These are phyloP conservation scores for Alisma plantagoaquatica DNA, from an alignment of 106 monocot species.

Conservation along the genomic window DNA sequence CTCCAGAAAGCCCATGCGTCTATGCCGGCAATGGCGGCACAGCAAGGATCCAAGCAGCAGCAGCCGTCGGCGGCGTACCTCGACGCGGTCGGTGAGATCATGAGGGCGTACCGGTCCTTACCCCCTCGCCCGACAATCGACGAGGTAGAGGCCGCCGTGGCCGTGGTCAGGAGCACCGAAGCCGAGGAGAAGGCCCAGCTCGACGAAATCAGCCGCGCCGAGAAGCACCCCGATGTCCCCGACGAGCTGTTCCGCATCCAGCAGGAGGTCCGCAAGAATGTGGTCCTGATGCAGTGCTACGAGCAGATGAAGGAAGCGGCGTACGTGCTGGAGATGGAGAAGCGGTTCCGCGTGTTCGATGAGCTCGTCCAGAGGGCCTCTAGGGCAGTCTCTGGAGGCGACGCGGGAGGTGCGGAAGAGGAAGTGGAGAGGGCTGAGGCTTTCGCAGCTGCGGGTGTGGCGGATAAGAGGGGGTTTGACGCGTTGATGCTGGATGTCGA, in stretches of 20 bases:
- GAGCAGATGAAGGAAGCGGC: constrained; percentile 65
- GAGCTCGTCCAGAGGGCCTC: constrained; percentile 69
- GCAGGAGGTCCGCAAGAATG: constrained; percentile 50
- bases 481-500: no score
- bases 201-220: constrained; percentile 19
- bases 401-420: constrained; percentile 9
- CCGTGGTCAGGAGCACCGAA: constrained; percentile 36
- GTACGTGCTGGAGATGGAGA: constrained; percentile 47
- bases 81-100: constrained; percentile 65
- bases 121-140: constrained; percentile 58
- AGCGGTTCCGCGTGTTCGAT: constrained; percentile 39
- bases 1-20: no score
- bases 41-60: no score
- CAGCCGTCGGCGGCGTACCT: constrained; percentile 7
- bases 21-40: no score
- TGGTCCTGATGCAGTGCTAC: constrained; percentile 30
- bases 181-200: constrained; percentile 49
- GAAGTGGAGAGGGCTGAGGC: constrained; percentile 1
- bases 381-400: constrained; percentile 25
- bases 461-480: not conserved
- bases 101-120: constrained; percentile 53
- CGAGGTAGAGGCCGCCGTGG: constrained; percentile 63
- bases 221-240: constrained; percentile 41
- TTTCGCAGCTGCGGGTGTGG: not conserved
- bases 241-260: constrained; percentile 65